Percentiles rank a stretch among this genome's conserved stretches.
These are phyloP conservation scores for Yamadazyma sp. DNA, from an alignment of 1,139 yeast genomes.

Conservation along the genomic window DNA sequence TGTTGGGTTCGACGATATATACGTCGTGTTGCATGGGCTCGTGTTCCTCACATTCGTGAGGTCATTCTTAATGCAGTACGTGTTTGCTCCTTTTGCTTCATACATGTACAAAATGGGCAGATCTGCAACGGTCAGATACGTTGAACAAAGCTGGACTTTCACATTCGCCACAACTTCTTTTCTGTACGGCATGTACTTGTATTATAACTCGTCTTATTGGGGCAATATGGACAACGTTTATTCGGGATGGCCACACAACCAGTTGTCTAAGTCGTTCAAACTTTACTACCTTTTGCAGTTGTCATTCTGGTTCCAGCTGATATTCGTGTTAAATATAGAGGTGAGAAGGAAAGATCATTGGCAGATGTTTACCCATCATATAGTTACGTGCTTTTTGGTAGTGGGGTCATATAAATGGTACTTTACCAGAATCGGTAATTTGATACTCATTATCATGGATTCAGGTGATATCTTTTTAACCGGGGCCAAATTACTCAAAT, in stretches of 20 bases:
- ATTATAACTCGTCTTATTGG: constrained; percentile 59
- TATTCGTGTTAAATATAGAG: constrained; percentile 75
- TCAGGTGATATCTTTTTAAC: constrained; percentile 72
- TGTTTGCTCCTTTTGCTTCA: constrained; percentile 59
- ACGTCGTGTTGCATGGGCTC: constrained; percentile 56
- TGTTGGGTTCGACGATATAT: constrained; percentile 58
- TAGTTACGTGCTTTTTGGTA: constrained; percentile 69
- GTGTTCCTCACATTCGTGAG: constrained; percentile 60
- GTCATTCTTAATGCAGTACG: constrained; percentile 56
- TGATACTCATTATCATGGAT: constrained; percentile 80
- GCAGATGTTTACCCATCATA: constrained; percentile 89
- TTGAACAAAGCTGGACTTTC: constrained; percentile 84
- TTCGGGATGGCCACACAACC: constrained; percentile 75
- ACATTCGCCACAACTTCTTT: constrained; percentile 63
- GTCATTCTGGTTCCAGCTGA: constrained; percentile 80
- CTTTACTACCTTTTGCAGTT: constrained; percentile 69
- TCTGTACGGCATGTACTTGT: constrained; percentile 57
- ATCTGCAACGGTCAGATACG: constrained; percentile 64
- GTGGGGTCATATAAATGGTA: constrained; percentile 73
- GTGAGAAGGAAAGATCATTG: constrained; percentile 75
- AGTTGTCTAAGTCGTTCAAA: constrained; percentile 53
- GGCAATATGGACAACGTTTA: constrained; percentile 60
- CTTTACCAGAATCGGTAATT: constrained; percentile 76
- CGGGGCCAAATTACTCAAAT: constrained; percentile 74
- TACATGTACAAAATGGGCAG: constrained; percentile 44